A percentile compares a stretch with the other conserved stretches of the same genome.
Conservation (phyloP, 345 rosid genomes). For the Populus tremula region DNA sequence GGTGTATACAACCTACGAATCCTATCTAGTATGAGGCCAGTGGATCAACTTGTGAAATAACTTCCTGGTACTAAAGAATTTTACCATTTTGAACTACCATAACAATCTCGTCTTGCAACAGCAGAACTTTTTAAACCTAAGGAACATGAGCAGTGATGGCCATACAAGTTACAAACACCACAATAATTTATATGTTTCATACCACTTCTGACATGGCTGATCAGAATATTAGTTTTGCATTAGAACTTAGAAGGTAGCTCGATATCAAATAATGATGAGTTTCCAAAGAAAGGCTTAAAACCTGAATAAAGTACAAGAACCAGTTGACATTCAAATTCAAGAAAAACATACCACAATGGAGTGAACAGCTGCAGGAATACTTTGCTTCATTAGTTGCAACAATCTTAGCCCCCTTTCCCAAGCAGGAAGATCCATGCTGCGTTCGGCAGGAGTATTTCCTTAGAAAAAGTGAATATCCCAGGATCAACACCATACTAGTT, state of each 20-base stretch:
- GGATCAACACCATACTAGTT: slow-evolving; percentile 71
- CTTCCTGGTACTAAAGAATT: not conserved
- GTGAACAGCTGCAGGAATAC: slow-evolving; percentile 72
- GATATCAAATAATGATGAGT: no score
- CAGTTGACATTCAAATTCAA: slow-evolving; percentile 1
- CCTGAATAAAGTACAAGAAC: not conserved
- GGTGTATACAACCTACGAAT: not conserved
- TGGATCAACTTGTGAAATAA: not conserved
- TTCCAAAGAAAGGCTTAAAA: no score
- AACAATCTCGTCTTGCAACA: not conserved
- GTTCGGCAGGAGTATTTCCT: slow-evolving; percentile 99
- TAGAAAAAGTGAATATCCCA: slow-evolving; percentile 93
- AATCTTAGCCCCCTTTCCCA: slow-evolving; percentile 89
- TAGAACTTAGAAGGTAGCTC: not conserved
- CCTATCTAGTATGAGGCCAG: not conserved
- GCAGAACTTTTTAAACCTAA: not conserved
- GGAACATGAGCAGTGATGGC: not conserved
- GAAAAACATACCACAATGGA: slow-evolving; percentile 76
- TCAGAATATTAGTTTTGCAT: not conserved
- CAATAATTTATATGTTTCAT: not conserved
- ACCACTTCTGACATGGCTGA: not conserved
- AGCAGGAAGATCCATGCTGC: slow-evolving; percentile 95
- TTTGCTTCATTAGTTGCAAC: slow-evolving; percentile 66
- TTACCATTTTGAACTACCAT: not conserved
- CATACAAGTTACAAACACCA: not conserved